Base-by-base conservation (phyloP, 805 yeast species). In the Brettanomyces bruxellensis region DNA sequence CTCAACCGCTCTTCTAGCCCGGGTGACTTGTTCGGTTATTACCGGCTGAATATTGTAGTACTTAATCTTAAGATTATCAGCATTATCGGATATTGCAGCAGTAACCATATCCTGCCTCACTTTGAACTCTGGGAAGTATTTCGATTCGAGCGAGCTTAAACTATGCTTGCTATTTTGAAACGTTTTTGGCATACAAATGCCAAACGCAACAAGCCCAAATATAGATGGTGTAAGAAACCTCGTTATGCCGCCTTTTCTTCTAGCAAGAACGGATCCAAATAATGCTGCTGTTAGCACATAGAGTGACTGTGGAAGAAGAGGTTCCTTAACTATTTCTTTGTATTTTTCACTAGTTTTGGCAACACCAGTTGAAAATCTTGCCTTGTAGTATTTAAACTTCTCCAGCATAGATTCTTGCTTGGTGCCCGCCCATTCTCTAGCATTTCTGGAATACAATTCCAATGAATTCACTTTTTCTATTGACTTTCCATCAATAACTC, bases 261-360 rank as follows among this genome's bases (percentile, higher is more conserved):
- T 68, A 13, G 69, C 76, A 34, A 76, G 49, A 47, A 81, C 74
- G 3, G 84, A 77, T 11, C 84, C 83, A 2, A 78, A 55, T 50
- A 81, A 71, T 4, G 81, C 62, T 5, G 73, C 67, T 0, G 85
- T 78, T 37, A 81, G 61, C 5, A 79, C 74, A 54, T 76, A 74
- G 43, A 79, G 70, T 38, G 73, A 58, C 39, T 69, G 67, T 18
- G 86, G 86, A 47, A 81, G 68, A 4, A 78, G 63, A 5, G 81
- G 79, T 51, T 78, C 84, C 45, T 61, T 67, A 18, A 78, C 67
- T 30, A 70, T 45, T 5, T 64, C 50, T 24, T 65, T 51, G 43
- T 70, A 62, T 41, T 59, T 61, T n/a, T 48, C 46, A 34, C 59
- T 54, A 4, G 74, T 47, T 22, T 55, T 55, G 24, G 55, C 47